Conservation (phyloP, 352 stramenopile genomes). For the Phytophthora kernoviae region DNA sequence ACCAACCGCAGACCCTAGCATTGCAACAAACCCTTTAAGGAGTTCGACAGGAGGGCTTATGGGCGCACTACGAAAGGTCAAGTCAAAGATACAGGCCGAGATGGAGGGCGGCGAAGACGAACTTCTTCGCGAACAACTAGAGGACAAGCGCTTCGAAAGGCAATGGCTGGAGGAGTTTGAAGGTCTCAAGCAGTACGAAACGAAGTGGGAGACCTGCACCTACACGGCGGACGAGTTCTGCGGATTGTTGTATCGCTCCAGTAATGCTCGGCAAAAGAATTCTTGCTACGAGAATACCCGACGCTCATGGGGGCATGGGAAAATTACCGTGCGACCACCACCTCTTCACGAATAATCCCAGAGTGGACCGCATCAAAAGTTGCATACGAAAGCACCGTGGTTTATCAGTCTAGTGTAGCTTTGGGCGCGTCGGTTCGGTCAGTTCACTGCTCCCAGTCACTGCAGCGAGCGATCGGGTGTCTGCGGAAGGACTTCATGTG, state of each 20-base stretch:
- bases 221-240: constrained; percentile 75
- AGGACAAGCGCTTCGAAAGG: constrained; percentile 55
- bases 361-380: constrained; percentile 46
- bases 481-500: constrained; percentile 58
- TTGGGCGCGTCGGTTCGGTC: neutral
- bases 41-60: constrained; percentile 48
- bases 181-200: constrained; percentile 43
- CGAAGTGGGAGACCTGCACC: constrained; percentile 71
- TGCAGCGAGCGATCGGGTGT: constrained; percentile 33
- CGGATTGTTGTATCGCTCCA: constrained; percentile 58
- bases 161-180: constrained; percentile 70
- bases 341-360: constrained; percentile 30
- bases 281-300: constrained; percentile 54
- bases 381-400: constrained; percentile 16
- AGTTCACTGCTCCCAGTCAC: constrained; percentile 36
- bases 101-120: constrained; percentile 50
- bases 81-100: constrained; percentile 59
- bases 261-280: constrained; percentile 47
- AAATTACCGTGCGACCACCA: constrained; percentile 20
- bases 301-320: constrained; percentile 68
- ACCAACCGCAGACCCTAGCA: neutral
- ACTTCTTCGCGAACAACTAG: constrained; percentile 39
- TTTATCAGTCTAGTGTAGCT: constrained; percentile 15
- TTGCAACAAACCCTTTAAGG: neutral
- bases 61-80: constrained; percentile 59